Base-by-base conservation (phyloP, 352 stramenopile species). In the Globisporangium nunn region DNA sequence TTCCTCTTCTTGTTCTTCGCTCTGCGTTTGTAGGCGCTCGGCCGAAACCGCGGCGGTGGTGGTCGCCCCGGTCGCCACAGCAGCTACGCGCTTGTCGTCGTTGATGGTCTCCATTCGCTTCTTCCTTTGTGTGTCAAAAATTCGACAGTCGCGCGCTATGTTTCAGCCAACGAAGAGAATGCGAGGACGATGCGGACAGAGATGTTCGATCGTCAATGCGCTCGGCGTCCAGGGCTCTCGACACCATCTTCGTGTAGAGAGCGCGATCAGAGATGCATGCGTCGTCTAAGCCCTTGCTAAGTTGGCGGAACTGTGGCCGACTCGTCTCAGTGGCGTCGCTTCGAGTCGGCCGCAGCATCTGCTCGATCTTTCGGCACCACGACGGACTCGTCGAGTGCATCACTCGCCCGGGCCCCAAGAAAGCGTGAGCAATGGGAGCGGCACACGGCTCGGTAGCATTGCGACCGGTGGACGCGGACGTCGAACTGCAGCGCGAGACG, bases 401-500 rank as follows among this genome's bases (percentile, higher is more conserved):
- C 14, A 23, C 37, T 23, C 23, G 23, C 23, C 23, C 23, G 23
- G 23, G 23, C 23, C 23, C 23, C 23, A 23, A 23, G 35, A 11
- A 39, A 43, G 0, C 17, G 6, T 18, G 23, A 40, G 17, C 7
- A 23, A 88, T 90, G 77, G 80, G 80, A 2, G 75, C 70, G 10
- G 74, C 68, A 3, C 72, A 85, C 14, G 70, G 75, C 15, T 81
- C 70, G 0, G 67, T 23, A 23, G 23, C 70, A 29, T 71, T 87
- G 49, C 70, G 71, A 4, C 62, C 81, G n/a, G 64, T 81, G 37
- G 75, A 85, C 39, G 61, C 71, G 5, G 70, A 86, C 28, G 73
- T 90, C 51, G 76, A 93, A 57, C 56, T 91, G 47, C 73, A 73
- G 23, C 78, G 78, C 15, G 83, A 93, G 51, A 87, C 78, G 41